Evolutionary conservation across 2,329 filamentous ascomycete genomes (phyloP), one percentile per base, ranked within the genome.

Genomic region (Pseudogymnoascus sp.): DNA sequence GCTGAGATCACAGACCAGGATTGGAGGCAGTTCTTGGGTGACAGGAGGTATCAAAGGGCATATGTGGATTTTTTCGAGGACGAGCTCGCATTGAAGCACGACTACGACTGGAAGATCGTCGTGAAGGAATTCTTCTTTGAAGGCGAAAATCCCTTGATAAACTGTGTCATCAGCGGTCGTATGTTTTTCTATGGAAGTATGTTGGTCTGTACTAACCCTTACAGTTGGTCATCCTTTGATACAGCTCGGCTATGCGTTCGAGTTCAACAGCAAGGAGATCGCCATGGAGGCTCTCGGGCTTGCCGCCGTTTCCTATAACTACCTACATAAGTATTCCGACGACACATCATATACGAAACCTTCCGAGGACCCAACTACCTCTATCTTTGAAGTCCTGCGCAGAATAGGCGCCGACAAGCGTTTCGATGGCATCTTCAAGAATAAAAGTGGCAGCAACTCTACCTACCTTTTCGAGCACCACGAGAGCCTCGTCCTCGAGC

Each of bases 51-150:
- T 72, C 91, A 99, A 75, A 84, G 93, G 65, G 93, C 92, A 0
- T 99, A 88, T 72, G 80, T 99, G 63, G 93, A 99, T 74, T 97
- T 95, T 73, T 97, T 96, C 72, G 95, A 99, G 74, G 95, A 99
- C 73, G 86, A 91, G 70, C 79, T 97, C 31, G 92, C 90, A 2
- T 77, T 84, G 74, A 77, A 79, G 28, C 78, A 79, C 69, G 81
- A 85, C 37, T 97, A 97, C 73, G 84, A 96, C 72, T 97, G 95
- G 91, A 90, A 88, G 72, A 79, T 81, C 62, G 84, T 96, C 2
- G 79, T 96, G 7, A 78, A 85, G 2, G 84, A 93, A 65, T 97
- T 89, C 72, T 76, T 99, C 53, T 90, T 93, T 67, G 76, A 81
- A 43, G 88, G 87, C 36, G 82, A 90, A 60, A 80, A 89, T 72